These are phyloP conservation scores for Exidia glandulosa DNA, from an alignment of 768 basidiomycete genomes.

Conservation along the genomic window DNA sequence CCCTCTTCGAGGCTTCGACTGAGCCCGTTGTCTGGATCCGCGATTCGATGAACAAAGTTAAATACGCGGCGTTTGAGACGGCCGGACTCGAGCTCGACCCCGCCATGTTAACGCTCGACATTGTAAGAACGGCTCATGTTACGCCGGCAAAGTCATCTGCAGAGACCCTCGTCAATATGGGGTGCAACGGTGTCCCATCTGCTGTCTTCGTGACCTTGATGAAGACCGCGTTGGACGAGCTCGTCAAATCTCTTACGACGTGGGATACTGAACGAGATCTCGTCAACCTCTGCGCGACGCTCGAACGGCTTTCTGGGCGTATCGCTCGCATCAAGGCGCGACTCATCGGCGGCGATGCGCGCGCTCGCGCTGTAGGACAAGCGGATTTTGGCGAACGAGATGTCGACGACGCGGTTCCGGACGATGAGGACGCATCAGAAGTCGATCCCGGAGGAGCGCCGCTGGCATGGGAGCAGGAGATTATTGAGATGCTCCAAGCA, in stretches of 20 bases:
- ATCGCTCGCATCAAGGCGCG: slow-evolving; percentile 33
- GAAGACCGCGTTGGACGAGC: slow-evolving; percentile 36
- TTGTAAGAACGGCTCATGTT: slow-evolving; percentile 31
- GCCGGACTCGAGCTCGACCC: slow-evolving; percentile 19
- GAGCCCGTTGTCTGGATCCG: slow-evolving; percentile 26
- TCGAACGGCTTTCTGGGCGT: slow-evolving; percentile 39
- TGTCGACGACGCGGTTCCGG: too few species aligned
- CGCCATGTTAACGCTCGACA: slow-evolving; percentile 49
- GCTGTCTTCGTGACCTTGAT: slow-evolving; percentile 36
- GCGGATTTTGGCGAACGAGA: slow-evolving; percentile 11
- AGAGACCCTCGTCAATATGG: slow-evolving; percentile 52
- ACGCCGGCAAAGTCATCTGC: slow-evolving; percentile 32
- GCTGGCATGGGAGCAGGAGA: too few species aligned
- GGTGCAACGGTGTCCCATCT: slow-evolving; percentile 43
- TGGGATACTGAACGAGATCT: slow-evolving; percentile 41
- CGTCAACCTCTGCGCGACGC: slow-evolving; percentile 37
- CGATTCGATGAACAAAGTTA: slow-evolving; percentile 20
- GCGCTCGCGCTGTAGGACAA: slow-evolving; percentile 45
- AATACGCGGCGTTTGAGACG: slow-evolving; percentile 7
- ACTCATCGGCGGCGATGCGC: slow-evolving; percentile 35
- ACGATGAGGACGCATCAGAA: background rate
- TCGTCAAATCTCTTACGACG: slow-evolving; percentile 37
- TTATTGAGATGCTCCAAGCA: too few species aligned
- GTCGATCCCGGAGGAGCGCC: background rate
- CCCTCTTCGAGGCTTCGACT: slow-evolving; percentile 3